A percentile compares a stretch with the other conserved stretches of the same genome.
Evolutionary conservation across 2,329 filamentous ascomycete genomes (phyloP).

Genomic region (Aspergillus brunneoviolaceus): DNA sequence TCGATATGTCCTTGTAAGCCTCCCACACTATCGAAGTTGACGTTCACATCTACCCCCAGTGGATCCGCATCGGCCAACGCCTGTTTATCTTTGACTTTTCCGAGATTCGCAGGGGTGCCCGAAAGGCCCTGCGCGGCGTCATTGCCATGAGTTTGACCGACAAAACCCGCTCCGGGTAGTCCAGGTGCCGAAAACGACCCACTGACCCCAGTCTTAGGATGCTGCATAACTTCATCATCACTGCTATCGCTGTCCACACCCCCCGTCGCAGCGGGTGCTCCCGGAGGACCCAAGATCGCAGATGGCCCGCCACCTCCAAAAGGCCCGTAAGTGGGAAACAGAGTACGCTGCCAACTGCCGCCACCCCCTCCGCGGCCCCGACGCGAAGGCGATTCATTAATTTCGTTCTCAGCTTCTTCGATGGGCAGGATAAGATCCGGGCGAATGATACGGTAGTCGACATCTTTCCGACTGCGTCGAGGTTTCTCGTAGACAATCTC

Average conservation of each 20-base stretch:
- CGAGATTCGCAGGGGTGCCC: conserved; percentile 75
- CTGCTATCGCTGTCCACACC: conserved; percentile 93
- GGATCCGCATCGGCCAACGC: conserved; percentile 91
- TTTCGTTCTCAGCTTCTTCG: conserved; percentile 72
- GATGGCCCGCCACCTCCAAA: conserved; percentile 79
- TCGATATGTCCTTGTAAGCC: conserved; percentile 92
- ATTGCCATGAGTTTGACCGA: conserved; percentile 58
- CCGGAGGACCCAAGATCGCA: conserved; percentile 71
- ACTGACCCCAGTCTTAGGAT: conserved; percentile 61
- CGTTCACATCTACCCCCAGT: conserved; percentile 84
- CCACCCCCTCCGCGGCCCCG: conserved; percentile 63
- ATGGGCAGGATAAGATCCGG: conserved; percentile 68
- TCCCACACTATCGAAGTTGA: conserved; percentile 92
- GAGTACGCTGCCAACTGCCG: conserved; percentile 68
- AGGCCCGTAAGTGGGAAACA: conserved; percentile 88
- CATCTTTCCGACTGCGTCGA: conserved; percentile 61
- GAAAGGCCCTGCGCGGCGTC: conserved; percentile 57
- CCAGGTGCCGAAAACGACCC: conserved; percentile 55
- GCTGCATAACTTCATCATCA: conserved; percentile 79
- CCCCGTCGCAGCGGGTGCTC: conserved; percentile 66
- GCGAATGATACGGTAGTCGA: conserved; percentile 84
- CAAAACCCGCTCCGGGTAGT: conserved; percentile 53
- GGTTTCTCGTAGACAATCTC: conserved; percentile 46
- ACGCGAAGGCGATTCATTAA: conserved; percentile 67
- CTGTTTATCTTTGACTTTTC: conserved; percentile 91